Evolutionary conservation across 164 flowering plant genomes (phyloP).

Genomic region (Liquidambar formosana): DNA sequence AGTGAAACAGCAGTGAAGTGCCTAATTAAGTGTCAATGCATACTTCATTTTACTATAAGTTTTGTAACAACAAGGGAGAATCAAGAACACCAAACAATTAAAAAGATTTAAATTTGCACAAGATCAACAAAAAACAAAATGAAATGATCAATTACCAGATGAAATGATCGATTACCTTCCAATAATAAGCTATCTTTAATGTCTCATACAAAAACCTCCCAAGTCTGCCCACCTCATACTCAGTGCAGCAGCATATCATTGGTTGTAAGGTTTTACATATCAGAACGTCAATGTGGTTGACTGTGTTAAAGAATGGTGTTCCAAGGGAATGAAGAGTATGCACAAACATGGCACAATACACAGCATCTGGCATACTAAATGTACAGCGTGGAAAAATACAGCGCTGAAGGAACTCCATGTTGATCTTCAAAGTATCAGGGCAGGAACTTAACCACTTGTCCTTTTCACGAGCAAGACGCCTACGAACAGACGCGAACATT

Average conservation of each 20-base stretch:
- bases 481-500: conserved; percentile 85
- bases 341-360: conserved; percentile 96
- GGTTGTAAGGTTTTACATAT: conserved; percentile 99
- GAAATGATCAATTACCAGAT: conserved; percentile 37
- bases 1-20: background rate
- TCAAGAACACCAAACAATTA: background rate
- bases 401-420: conserved; percentile 99
- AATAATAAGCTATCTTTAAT: conserved; percentile 87
- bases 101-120: background rate
- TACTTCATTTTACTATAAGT: no score
- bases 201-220: conserved; percentile 95
- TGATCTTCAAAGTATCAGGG: conserved; percentile 95
- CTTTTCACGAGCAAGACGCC: conserved; percentile 84
- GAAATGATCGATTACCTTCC: conserved; percentile 69
- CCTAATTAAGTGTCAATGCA: background rate
- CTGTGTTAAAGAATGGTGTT: conserved; percentile 97
- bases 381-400: conserved; percentile 98
- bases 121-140: background rate
- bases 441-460: conserved; percentile 97
- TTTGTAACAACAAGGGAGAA: background rate
- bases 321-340: conserved; percentile 95
- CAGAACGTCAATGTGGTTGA: conserved; percentile 95
- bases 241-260: conserved; percentile 99
- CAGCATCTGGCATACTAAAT: conserved; percentile 98
- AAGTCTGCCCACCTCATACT: conserved; percentile 95